phyloP scores from a whole-genome alignment of 345 rosid species.

The Arabidopsis thaliana region TAIR10.1 NC_003074.8:6393001-6393500 shows the following conservation, averaged over 20 bases:
- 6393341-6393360: constrained; percentile 23
- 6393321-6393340: constrained; percentile 39
- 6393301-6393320: constrained; percentile 16
- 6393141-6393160: not conserved
- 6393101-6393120: not conserved
- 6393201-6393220: constrained; percentile 23
- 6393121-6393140: constrained; percentile 9
- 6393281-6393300: constrained; percentile 40
- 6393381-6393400: not conserved
- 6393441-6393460: too few species aligned
- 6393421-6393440: too few species aligned
- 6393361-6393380: not conserved
- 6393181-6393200: not conserved
- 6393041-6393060: not conserved
- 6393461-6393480: not conserved
- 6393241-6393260: constrained; percentile 29
- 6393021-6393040: not conserved
- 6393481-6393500: not conserved
- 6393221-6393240: constrained; percentile 14
- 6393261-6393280: constrained; percentile 34
- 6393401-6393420: too few species aligned
- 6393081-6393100: not conserved
- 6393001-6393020: not conserved
- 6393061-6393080: constrained; percentile 1
- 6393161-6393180: not conserved